Evolutionary conservation across 345 rosid genomes (phyloP), one percentile per base, ranked within the genome.

Genomic region (Noccaea bulbosa): DNA sequence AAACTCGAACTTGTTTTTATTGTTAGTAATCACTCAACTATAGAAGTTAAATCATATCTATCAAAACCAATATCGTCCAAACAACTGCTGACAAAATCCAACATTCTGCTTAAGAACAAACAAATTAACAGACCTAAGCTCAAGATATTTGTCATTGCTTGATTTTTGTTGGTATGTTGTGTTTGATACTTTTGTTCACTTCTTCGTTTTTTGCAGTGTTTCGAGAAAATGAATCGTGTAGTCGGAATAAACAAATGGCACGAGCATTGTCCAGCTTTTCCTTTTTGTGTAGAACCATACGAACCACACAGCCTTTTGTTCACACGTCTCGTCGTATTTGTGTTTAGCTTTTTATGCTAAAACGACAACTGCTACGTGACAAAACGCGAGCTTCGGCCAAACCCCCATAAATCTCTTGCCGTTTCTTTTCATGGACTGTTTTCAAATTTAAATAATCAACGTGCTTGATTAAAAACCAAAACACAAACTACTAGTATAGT

Each of bases 311-410:
- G 79, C 79, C 79, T 76, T 69, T 45, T 33, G 70, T 27, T 55
- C 17, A n/a, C 79, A 76, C 75, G 79, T 76, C 75, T 63, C 79
- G 79, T 76, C 74, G 79, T 70, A 69, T 69, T 17, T 63, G 75
- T n/a, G 39, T 47, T 54, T 51, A 27, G 46, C 50, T 54, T 61
- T 74, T 35, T 62, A 27, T 62, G 64, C 75, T 54, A 54, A 76
- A 69, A 69, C 79, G 79, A 69, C 75, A 76, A 76, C 5, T 20
- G 44, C 75, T 76, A 76, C 61, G 34, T 76, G 79, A 69, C 79
- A 76, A 76, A 56, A 69, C 79, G 79, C 75, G 66, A 70, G 75
- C 79, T 69, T 63, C 75, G 75, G 79, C 70, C 79, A 70, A 33
- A 63, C 75, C 62, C 79, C 79, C 70, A 76, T 56, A 76, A 54